Percentiles rank a stretch among this genome's conserved stretches.
Conservation (phyloP, 768 basidiomycete species). For the Tylopilus rubrobrunneus region DNA sequence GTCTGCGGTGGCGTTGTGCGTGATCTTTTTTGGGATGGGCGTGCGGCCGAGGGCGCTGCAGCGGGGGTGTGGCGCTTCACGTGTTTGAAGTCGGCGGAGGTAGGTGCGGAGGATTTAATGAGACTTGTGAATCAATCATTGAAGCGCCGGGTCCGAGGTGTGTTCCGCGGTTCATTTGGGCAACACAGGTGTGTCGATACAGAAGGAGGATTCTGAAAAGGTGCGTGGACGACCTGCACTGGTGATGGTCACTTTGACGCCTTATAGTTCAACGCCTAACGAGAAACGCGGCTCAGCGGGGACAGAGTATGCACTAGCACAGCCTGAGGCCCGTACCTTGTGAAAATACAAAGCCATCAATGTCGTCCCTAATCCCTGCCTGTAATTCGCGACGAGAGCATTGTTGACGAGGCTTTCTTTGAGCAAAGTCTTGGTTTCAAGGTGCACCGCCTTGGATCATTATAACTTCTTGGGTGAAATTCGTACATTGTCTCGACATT, state of each 20-base stretch:
- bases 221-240: too few species aligned
- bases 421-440: too few species aligned
- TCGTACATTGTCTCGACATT: background rate
- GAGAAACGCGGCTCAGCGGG: background rate
- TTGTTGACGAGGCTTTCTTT: background rate
- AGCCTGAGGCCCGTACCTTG: too few species aligned
- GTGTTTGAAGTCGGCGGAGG: background rate
- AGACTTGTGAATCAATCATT: background rate
- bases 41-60: background rate
- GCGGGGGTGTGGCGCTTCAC: background rate
- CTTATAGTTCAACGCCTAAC: background rate
- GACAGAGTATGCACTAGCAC: too few species aligned
- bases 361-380: too few species aligned
- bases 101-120: background rate
- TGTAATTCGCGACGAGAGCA: background rate
- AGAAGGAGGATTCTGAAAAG: background rate
- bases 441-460: background rate
- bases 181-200: background rate
- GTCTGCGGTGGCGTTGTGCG: background rate
- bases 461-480: too few species aligned
- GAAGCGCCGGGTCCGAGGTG: background rate
- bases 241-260: background rate
- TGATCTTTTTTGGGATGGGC: rapidly evolving
- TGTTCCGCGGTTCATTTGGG: background rate
- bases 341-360: too few species aligned